phyloP scores from a whole-genome alignment of 768 basidiomycete genomes.

The Exidia glandulosa region DNA sequence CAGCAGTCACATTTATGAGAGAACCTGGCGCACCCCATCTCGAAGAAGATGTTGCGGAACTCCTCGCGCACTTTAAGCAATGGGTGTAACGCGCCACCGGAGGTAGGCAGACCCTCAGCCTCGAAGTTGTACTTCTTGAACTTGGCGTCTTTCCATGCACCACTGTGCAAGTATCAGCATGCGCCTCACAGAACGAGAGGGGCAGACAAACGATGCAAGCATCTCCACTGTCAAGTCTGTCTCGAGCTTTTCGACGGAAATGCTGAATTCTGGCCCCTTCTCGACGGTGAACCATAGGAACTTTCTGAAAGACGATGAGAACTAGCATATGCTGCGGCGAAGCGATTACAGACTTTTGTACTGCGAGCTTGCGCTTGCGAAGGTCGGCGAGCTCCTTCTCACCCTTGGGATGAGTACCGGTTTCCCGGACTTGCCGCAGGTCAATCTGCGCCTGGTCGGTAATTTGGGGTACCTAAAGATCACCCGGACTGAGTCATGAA shows the following conservation, averaged over 20 bases:
- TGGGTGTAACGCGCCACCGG: conserved; percentile 89
- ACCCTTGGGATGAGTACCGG: conserved; percentile 59
- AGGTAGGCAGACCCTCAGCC: conserved; percentile 82
- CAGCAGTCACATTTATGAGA: background rate
- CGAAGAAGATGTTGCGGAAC: conserved; percentile 93
- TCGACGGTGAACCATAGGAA: conserved; percentile 86
- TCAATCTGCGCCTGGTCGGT: conserved; percentile 67
- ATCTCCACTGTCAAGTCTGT: conserved; percentile 96
- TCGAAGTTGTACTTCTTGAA: conserved; percentile 99
- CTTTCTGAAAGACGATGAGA: conserved; percentile 47
- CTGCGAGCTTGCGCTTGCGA: conserved; percentile 80
- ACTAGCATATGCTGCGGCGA: background rate
- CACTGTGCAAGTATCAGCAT: conserved; percentile 35
- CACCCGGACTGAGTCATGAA: background rate
- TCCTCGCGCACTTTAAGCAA: conserved; percentile 96
- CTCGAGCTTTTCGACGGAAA: conserved; percentile 84
- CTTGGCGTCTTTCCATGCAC: conserved; percentile 82
- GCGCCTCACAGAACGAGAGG: background rate
- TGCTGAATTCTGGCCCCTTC: conserved; percentile 81
- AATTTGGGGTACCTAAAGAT: conserved; percentile 46
- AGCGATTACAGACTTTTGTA: conserved; percentile 50
- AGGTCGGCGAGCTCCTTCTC: conserved; percentile 81
- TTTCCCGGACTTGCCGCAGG: conserved; percentile 58
- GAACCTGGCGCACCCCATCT: conserved; percentile 91
- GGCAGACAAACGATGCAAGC: conserved; percentile 64